Evolutionary conservation across 1,284 basidiomycete genomes (phyloP), one percentile per base, ranked within the genome.

Genomic region (Trametes hirsuta): DNA sequence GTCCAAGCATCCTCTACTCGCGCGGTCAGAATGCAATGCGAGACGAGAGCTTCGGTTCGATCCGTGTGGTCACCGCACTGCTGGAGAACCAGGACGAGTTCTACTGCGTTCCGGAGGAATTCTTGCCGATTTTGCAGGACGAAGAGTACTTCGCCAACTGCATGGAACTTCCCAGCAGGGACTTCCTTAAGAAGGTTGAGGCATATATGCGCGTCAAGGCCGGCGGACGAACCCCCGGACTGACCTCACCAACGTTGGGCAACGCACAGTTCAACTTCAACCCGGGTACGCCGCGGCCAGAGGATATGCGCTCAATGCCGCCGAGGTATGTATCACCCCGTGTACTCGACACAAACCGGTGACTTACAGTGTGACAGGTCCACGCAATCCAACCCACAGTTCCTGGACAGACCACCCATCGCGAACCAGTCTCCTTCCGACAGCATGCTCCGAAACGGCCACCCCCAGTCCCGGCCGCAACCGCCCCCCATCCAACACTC

Each of bases 21-120:
- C 88, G 94, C 64, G 90, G 91, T 39, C 85, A 88, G 62, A 94
- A 98, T 72, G 90, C 94, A 2, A 87, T 93, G 47, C 88, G 91
- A 62, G 95, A 98, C 75, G 97, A 98, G 75, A 96, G 93, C 65
- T 97, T 98, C 71, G 87, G 93, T 55, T 93, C 92, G 24, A 96
- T 97, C 65, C 85, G 84, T 35, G 94, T 95, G 45, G 85, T 97
- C 59, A 91, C 93, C 52, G 82, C 87, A 47, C 77, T 98, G 52
- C 80, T 99, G 58, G 95, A 98, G 78, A 85, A 91, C 68, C 97
- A 99, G 77, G 97, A 99, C 77, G 91, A 95, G 72, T 94, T 94
- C 73, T 97, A 91, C 78, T 85, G 85, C 36, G 93, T 97, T 6
- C 95, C 95, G 6, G 83, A 87, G 66, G 95, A 98, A 69, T 89